Base-by-base conservation (phyloP, 495 filamentous ascomycete species). In the Lasiosphaeris hirsuta region DNA sequence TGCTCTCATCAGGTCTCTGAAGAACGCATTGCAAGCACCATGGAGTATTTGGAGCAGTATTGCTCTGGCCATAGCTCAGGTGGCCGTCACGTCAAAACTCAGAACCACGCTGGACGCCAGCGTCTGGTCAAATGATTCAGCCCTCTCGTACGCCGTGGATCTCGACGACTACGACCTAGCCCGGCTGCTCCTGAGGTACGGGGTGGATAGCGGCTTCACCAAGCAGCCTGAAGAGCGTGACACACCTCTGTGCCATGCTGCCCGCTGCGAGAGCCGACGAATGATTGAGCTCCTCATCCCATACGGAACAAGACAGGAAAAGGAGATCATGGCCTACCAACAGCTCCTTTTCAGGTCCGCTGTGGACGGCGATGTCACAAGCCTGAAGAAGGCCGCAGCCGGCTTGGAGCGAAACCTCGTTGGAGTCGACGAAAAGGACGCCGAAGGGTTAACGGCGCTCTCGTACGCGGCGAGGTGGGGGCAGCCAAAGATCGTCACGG, bases 41-140 rank as follows among this genome's bases (percentile, higher is more conserved):
- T 46, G 43, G 43, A 46, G 43, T n/a, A 19, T 46, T 3, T 46
- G 17, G n/a, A 46, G 43, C 43, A 46, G 43, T n/a, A 19, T 46
- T 9, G 43, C 43, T 19, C 13, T 46, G n/a, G 43, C n/a, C 17
- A 4, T 46, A 1, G 9, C 43, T 19, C 43, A 46, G 13, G n/a
- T 46, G 13, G 43, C 43, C 10, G 43, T 46, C 18, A 15, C 17
- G 13, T 15, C 17, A 3, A 19, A 46, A 10, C 17, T 46, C n/a
- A 15, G 4, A 3, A 1, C n/a, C 13, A 15, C 13, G 4, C 13
- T 46, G 43, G 43, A 46, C 9, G 13, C 17, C 13, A 10, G 17
- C 13, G 43, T 46, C 43, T 10, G 10, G 9, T 13, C 13, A 3
- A 46, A 46, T 14, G 43, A 46, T 13, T 46, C 43, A 14, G 11